These are phyloP conservation scores for Asterochloris sp. DNA, from an alignment of 139 green algal genomes.

Conservation along the genomic window DNA sequence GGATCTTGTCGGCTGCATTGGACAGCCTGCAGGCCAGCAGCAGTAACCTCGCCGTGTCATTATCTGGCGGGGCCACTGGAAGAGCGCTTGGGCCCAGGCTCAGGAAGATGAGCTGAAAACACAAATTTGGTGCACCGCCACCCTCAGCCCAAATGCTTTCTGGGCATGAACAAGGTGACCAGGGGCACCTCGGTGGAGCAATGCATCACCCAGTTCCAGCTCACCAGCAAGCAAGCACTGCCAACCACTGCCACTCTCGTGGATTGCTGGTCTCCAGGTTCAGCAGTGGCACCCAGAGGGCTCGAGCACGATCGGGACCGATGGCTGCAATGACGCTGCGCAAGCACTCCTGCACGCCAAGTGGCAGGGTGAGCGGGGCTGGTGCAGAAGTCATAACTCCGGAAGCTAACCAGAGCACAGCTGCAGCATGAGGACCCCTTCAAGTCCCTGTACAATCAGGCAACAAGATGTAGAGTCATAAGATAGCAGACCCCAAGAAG, in stretches of 20 bases:
- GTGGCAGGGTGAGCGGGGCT: no score
- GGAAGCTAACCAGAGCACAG: no score
- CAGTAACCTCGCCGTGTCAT: neutral
- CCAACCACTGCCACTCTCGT: slow-evolving; percentile 16
- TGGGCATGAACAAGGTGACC: neutral
- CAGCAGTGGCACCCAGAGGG: slow-evolving; percentile 10
- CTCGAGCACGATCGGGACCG: neutral
- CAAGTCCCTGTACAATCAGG: no score
- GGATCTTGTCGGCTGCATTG: neutral
- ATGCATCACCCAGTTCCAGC: neutral
- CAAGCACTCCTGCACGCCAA: slow-evolving; percentile 3
- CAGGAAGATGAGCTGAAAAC: neutral
- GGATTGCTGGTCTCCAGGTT: neutral
- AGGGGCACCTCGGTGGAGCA: neutral
- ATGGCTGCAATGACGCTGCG: neutral
- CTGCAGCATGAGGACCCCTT: no score
- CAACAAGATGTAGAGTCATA: no score
- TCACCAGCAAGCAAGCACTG: slow-evolving; percentile 21
- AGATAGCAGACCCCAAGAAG: no score
- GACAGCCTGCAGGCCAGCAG: slow-evolving; percentile 4
- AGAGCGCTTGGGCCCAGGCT: neutral
- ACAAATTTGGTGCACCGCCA: neutral
- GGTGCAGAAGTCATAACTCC: no score
- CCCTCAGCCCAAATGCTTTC: neutral
- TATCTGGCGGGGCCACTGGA: no score